These are phyloP conservation scores for Talaromyces amestolkiae DNA, from an alignment of 2,329 filamentous ascomycete species.

Conservation along the genomic window DNA sequence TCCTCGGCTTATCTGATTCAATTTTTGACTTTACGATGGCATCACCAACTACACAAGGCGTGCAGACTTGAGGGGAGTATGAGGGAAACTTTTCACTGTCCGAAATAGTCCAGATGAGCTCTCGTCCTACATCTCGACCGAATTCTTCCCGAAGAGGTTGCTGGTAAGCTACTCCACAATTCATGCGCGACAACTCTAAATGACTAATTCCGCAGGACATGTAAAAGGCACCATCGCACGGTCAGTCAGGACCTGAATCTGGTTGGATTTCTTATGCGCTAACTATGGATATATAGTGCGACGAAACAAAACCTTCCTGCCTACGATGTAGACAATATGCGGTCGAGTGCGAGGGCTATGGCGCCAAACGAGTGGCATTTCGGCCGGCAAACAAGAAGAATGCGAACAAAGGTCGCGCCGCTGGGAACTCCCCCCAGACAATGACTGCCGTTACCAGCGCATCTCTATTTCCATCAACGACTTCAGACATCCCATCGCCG, in stretches of 20 bases:
- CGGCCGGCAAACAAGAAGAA: not conserved
- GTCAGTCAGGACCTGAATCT: not conserved
- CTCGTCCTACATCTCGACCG: not conserved
- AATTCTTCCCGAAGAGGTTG: conserved; percentile 10
- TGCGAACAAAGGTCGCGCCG: not conserved
- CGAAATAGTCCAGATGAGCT: not conserved
- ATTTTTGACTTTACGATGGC: not conserved
- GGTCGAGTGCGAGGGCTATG: conserved; percentile 5
- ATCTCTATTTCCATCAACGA: not conserved
- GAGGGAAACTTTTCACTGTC: not conserved
- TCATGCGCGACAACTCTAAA: not conserved
- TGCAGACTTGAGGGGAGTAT: not conserved
- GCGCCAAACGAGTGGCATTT: conserved; percentile 3
- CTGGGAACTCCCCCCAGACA: not conserved
- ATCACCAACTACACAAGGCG: not conserved
- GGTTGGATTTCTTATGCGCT: not conserved
- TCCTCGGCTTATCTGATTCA: not conserved
- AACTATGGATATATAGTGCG: not conserved
- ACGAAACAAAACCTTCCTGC: conserved; percentile 6
- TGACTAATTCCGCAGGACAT: not conserved
- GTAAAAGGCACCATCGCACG: conserved; percentile 8
- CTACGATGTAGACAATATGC: conserved; percentile 4
- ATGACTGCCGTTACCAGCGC: not conserved
- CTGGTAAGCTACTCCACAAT: not conserved
- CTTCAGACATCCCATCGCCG: not conserved